Base-by-base conservation (phyloP, 768 basidiomycete genomes). In the Pisolithus albus region DNA sequence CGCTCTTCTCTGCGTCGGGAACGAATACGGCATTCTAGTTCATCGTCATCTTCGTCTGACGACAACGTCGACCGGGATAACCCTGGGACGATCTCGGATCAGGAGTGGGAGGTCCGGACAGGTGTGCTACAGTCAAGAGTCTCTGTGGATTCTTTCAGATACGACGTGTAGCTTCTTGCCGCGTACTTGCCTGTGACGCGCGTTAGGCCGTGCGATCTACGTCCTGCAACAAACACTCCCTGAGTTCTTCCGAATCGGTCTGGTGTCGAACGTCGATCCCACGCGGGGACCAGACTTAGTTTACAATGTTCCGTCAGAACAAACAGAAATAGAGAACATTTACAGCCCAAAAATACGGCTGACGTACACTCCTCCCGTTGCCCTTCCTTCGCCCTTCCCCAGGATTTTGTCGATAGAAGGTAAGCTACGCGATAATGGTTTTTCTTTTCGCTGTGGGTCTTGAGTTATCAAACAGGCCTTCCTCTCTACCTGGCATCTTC, bases 61-160 rank as follows among this genome's bases (percentile, higher is more conserved):
- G 46, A 54, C 23, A 19, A 44, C 13, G 13, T 34, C 34, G 47
- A 54, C 15, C 56, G 59, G 5, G 23, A 52, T 6, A 34, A 50
- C 10, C 55, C 54, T 4, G 41, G 48, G 11, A 60, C 60, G 37
- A 45, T 88, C 7, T 78, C 84, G 1, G 88, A 90, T 63, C 71
- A 74, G 7, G 88, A 90, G 58, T 90, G 87, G 87, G 80, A 87
- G 60, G 75, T 88, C 46, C 81, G 85, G 23, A 86, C 85, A 59
- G 86, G 88, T 84, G 52, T 36, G 68, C 58, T 41, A 46, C 34
- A 45, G 44, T 23, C 52, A 39, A 50, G 45, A 49, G 36, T 54
- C 39, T 15, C 42, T 30, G 23, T 16, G 45, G 56, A 51, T 59
- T 62, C 54, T 52, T 48, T 60, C 67, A 66, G 65, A 70, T 67